Evolutionary conservation across 805 yeast species (phyloP).

Genomic region (Candida vaughaniae): DNA sequence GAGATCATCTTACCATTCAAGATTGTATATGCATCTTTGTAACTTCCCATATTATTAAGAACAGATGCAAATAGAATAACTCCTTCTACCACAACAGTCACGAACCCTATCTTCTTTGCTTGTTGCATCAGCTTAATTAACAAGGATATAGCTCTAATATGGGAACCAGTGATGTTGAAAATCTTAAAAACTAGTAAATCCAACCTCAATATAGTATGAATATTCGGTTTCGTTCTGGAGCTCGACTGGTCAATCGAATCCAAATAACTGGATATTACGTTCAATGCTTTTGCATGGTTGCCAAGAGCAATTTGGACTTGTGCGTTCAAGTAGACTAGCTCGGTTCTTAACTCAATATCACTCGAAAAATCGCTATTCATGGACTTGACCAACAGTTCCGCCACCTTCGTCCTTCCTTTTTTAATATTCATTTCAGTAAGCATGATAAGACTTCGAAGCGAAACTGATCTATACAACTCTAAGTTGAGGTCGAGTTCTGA

Average conservation of each 20-base stretch:
- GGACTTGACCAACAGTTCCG: constrained; percentile 32
- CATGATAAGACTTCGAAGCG: constrained; percentile 40
- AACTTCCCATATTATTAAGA: constrained; percentile 40
- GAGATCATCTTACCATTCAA: constrained; percentile 44
- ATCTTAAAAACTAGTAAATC: constrained; percentile 48
- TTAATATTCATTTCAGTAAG: constrained; percentile 34
- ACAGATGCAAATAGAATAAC: constrained; percentile 45
- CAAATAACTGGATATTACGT: constrained; percentile 21
- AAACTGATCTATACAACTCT: constrained; percentile 42
- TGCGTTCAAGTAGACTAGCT: constrained; percentile 24
- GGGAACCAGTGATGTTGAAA: constrained; percentile 41
- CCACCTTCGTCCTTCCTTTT: constrained; percentile 36
- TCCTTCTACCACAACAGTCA: constrained; percentile 46
- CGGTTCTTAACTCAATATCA: constrained; percentile 30
- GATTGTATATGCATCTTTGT: constrained; percentile 44
- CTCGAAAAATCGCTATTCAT: constrained; percentile 27
- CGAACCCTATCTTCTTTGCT: constrained; percentile 47
- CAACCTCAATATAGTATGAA: constrained; percentile 45
- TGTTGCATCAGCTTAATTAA: constrained; percentile 49
- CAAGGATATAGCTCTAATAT: constrained; percentile 50
- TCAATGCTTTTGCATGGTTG: constrained; percentile 29
- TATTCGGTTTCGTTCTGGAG: constrained; percentile 25
- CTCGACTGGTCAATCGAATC: constrained; percentile 16
- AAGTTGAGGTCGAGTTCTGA: constrained; percentile 24
- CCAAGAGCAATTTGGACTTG: constrained; percentile 31